Evolutionary conservation across 176 grass and related monocot species (phyloP).

Genomic region (Oryza rufipogon): DNA sequence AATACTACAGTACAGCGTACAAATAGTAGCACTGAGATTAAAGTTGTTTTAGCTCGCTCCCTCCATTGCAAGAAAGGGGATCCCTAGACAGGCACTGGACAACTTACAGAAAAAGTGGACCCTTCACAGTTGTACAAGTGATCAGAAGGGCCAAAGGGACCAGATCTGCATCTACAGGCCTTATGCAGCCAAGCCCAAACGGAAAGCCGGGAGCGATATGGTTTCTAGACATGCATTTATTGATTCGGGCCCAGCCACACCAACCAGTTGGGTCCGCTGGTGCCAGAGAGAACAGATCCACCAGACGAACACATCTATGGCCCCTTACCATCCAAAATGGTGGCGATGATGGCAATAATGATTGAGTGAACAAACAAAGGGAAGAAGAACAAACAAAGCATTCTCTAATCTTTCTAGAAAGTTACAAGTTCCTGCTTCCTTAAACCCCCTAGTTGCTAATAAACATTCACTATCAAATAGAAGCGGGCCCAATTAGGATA

Average conservation of each 20-base stretch:
- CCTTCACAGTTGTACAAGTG: slow-evolving; percentile 56
- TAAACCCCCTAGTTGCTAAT: background rate
- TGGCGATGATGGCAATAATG: slow-evolving; percentile 47
- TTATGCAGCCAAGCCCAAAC: slow-evolving; percentile 63
- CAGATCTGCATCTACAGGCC: slow-evolving; percentile 67
- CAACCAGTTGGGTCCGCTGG: slow-evolving; percentile 44
- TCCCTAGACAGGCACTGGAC: slow-evolving; percentile 53
- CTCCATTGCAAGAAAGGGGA: slow-evolving; percentile 42
- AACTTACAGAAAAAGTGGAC: slow-evolving; percentile 47
- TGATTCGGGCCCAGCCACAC: slow-evolving; percentile 51
- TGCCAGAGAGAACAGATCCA: slow-evolving; percentile 68
- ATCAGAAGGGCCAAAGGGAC: slow-evolving; percentile 60
- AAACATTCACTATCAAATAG: background rate
- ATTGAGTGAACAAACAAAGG: slow-evolving; percentile 41
- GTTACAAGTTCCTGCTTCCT: slow-evolving; percentile 13
- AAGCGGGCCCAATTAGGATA: background rate
- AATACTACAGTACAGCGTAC: slow-evolving; percentile 1
- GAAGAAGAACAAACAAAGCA: slow-evolving; percentile 35
- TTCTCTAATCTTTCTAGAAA: slow-evolving; percentile 37
- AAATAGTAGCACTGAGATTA: slow-evolving; percentile 24
- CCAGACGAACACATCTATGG: slow-evolving; percentile 40
- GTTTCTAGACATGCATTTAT: slow-evolving; percentile 65
- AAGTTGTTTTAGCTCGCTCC: slow-evolving; percentile 45
- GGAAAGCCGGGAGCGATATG: slow-evolving; percentile 39
- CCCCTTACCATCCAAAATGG: slow-evolving; percentile 44